These are phyloP conservation scores for Trypanosoma brucei DNA, from an alignment of 208 protist genomes.

Conservation along the genomic window DNA sequence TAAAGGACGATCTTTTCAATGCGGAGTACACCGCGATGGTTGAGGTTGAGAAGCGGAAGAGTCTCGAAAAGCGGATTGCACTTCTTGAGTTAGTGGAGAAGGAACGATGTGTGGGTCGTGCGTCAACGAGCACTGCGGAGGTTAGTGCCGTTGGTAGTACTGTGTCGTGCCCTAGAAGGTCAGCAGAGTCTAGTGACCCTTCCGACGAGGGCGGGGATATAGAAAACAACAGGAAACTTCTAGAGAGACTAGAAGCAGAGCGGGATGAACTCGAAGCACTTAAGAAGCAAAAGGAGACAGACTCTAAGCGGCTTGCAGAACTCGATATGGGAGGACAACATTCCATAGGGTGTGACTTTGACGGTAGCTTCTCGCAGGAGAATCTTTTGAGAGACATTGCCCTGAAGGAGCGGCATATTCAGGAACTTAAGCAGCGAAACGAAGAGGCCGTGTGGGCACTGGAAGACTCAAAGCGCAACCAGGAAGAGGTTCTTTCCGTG, in stretches of 20 bases:
- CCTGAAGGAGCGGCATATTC: conserved; percentile 18
- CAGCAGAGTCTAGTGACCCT: neutral
- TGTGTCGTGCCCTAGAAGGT: conserved; percentile 6
- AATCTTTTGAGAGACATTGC: conserved; percentile 23
- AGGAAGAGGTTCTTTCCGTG: conserved; percentile 22
- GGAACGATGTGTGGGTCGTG: neutral
- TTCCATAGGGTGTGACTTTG: neutral
- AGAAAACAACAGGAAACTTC: conserved; percentile 11
- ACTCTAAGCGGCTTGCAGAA: conserved; percentile 16
- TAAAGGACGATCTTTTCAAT: conserved; percentile 81
- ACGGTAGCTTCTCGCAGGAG: conserved; percentile 12
- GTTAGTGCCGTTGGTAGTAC: neutral
- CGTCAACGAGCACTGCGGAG: neutral
- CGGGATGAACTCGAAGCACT: conserved; percentile 22
- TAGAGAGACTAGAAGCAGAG: conserved; percentile 30
- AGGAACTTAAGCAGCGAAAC: conserved; percentile 33
- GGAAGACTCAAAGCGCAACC: conserved; percentile 25
- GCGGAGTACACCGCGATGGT: conserved; percentile 82
- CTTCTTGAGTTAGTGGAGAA: conserved; percentile 25
- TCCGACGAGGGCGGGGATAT: conserved; percentile 10
- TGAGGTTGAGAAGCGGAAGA: conserved; percentile 69
- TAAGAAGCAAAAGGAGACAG: conserved; percentile 20
- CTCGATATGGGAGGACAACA: neutral
- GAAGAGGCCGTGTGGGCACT: conserved; percentile 31
- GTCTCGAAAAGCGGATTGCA: conserved; percentile 44